phyloP scores from a whole-genome alignment of 768 basidiomycete genomes.

The Collybia nuda region DNA sequence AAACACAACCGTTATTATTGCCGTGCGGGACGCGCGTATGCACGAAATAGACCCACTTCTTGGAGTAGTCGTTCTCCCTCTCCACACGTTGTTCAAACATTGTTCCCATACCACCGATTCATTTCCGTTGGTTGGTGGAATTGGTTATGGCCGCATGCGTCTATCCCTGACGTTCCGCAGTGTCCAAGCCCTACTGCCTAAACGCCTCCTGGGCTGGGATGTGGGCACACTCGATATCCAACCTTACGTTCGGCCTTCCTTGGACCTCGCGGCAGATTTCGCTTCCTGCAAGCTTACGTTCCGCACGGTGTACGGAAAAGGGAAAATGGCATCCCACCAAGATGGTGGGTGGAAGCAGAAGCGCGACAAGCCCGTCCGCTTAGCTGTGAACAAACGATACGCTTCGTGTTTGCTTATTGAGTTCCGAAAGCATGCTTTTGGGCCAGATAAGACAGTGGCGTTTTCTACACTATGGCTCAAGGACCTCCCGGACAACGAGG shows the following conservation, averaged over 20 bases:
- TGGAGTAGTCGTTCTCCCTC: conserved; percentile 63
- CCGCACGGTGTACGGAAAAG: conserved; percentile 34
- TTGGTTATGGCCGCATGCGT: conserved; percentile 64
- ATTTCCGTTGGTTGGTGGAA: conserved; percentile 67
- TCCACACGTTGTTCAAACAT: conserved; percentile 43
- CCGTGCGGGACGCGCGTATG: conserved; percentile 59
- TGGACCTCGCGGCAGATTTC: conserved; percentile 31
- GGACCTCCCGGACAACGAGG: conserved; percentile 37
- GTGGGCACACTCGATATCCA: conserved; percentile 62
- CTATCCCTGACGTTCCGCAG: conserved; percentile 69
- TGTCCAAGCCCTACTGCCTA: conserved; percentile 58
- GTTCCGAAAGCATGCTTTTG: conserved; percentile 31
- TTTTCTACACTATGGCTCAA: conserved; percentile 42
- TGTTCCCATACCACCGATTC: conserved; percentile 56
- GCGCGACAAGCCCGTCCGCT: conserved; percentile 24
- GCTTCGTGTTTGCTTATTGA: conserved; percentile 37
- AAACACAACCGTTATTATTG: conserved; percentile 57
- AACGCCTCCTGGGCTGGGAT: conserved; percentile 64
- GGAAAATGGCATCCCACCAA: conserved; percentile 29
- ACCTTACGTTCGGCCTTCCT: conserved; percentile 26
- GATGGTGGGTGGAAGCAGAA: conserved; percentile 34
- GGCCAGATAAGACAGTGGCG: conserved; percentile 32
- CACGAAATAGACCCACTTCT: conserved; percentile 68
- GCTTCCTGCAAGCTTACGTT: conserved; percentile 38
- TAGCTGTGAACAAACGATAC: conserved; percentile 41